Evolutionary conservation across 768 basidiomycete genomes (phyloP), one percentile per base, ranked within the genome.

Genomic region (Lactarius trivialis): DNA sequence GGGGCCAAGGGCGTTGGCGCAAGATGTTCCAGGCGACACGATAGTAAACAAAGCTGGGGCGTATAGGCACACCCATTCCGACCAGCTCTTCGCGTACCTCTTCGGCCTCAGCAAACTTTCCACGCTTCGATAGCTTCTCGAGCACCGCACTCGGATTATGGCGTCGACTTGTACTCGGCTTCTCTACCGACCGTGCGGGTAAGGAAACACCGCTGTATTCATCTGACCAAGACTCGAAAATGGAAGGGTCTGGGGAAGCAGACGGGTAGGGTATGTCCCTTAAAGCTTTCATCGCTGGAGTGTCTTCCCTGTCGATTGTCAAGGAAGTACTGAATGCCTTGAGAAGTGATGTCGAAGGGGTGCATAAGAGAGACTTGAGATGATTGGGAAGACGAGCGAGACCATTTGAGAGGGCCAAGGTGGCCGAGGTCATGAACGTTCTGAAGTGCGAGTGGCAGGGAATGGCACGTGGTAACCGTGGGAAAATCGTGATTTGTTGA

Each of bases 31-130:
- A 48, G 3, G 79, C 80, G 12, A 75, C 77, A 15, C 55, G 64
- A 60, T 73, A 73, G 69, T 79, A 83, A 37, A 73, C 59, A 36
- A 41, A 39, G 61, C 77, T 66, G 7, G 65, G 72, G 3, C 72
- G 71, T 54, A 84, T 78, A 8, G 69, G 64, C 14, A 77, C 64
- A 17, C 76, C 74, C 60, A 75, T 69, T 6, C 73, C 68, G 12
- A 71, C 56, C 63, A 84, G 65, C 65, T 81, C 80, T 43, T 72
- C 68, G 26, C 76, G 74, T 7, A 83, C 70, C 0, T 67, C 66
- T 1, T 73, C 68, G 1, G 79, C 79, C 15, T 74, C 70, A 7
- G 69, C 69, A 33, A 69, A 75, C 7, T 73, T 67, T 19, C 67
- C 70, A 7, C 68, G 48, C 19, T 66, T 60, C 4, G 79, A 71